A percentile compares a stretch with the other conserved stretches of the same genome.
Conservation (phyloP, 1,139 yeast genomes). For the Yamadazyma conglobata region DNA sequence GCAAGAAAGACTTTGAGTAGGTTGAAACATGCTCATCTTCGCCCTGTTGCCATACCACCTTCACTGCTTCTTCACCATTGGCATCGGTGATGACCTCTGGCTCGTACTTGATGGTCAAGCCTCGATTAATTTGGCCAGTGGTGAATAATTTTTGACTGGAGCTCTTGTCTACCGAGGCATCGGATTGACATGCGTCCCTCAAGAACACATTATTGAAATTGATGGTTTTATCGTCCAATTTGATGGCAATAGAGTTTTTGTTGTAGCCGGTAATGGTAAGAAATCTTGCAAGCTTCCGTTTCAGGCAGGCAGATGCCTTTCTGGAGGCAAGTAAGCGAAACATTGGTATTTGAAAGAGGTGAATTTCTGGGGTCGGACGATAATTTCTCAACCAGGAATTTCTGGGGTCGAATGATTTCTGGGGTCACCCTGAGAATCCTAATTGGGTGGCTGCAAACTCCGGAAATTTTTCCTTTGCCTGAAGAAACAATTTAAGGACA, state of each 20-base stretch:
- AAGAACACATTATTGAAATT: conserved; percentile 55
- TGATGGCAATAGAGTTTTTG: conserved; percentile 20
- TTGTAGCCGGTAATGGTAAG: too few relatives aligned
- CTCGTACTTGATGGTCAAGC: conserved; percentile 21
- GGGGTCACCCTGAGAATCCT: too few relatives aligned
- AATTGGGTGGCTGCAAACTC: too few relatives aligned
- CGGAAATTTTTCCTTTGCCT: too few relatives aligned
- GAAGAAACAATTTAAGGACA: too few relatives aligned
- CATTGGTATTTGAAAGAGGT: too few relatives aligned
- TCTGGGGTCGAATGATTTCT: too few relatives aligned
- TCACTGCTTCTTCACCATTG: conserved; percentile 23
- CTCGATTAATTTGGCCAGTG: conserved; percentile 45
- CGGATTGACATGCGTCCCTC: conserved; percentile 59
- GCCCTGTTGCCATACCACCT: conserved; percentile 53
- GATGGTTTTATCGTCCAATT: conserved; percentile 24
- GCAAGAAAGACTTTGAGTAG: conserved; percentile 48
- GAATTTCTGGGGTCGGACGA: too few relatives aligned
- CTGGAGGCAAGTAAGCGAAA: too few relatives aligned
- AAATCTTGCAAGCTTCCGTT: too few relatives aligned
- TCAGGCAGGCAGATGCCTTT: too few relatives aligned
- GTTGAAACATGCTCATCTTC: conserved; percentile 33
- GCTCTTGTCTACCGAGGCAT: conserved; percentile 49
- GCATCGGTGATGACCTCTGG: conserved; percentile 25
- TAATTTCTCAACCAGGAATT: too few relatives aligned
- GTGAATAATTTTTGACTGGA: conserved; percentile 67